These are phyloP conservation scores for Tirmania nivea DNA, from an alignment of 495 filamentous ascomycete species.

Conservation along the genomic window DNA sequence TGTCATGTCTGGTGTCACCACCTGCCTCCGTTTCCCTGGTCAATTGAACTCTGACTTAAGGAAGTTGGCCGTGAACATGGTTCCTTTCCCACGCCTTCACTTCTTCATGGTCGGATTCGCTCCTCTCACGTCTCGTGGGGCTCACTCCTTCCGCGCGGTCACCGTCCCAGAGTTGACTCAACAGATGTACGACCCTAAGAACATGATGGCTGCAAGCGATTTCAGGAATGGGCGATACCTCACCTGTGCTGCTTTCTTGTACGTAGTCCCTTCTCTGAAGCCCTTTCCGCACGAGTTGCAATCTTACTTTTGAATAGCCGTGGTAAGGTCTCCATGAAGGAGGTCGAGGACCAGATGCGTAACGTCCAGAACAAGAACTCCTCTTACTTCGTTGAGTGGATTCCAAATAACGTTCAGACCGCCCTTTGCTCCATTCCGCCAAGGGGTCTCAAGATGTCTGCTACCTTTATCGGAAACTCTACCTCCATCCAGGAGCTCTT, in stretches of 20 bases:
- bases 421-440: conserved; percentile 98
- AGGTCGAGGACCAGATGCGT: conserved; percentile 99
- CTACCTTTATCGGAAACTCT: conserved; percentile 98
- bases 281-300: background rate
- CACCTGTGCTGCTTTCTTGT: conserved; percentile 97
- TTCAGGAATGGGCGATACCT: conserved; percentile 99
- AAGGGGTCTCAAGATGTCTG: conserved; percentile 96
- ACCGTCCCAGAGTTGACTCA: conserved; percentile 96
- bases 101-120: conserved; percentile 99
- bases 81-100: conserved; percentile 99
- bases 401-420: conserved; percentile 99
- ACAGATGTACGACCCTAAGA: conserved; percentile 99
- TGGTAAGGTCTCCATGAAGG: conserved; percentile 99
- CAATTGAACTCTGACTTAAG: conserved; percentile 99
- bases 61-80: conserved; percentile 99
- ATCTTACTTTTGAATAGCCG: conserved; percentile 37
- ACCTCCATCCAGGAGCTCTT: conserved; percentile 99
- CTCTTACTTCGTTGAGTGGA: conserved; percentile 99
- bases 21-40: conserved; percentile 94
- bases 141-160: conserved; percentile 89
- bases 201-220: conserved; percentile 99
- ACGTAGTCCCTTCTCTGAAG: background rate
- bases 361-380: conserved; percentile 99
- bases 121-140: conserved; percentile 88
- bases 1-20: conserved; percentile 99